A percentile compares a stretch with the other conserved stretches of the same genome.
These are phyloP conservation scores for Abrus pulchellus DNA, from an alignment of 306 rosid genomes.

Conservation along the genomic window DNA sequence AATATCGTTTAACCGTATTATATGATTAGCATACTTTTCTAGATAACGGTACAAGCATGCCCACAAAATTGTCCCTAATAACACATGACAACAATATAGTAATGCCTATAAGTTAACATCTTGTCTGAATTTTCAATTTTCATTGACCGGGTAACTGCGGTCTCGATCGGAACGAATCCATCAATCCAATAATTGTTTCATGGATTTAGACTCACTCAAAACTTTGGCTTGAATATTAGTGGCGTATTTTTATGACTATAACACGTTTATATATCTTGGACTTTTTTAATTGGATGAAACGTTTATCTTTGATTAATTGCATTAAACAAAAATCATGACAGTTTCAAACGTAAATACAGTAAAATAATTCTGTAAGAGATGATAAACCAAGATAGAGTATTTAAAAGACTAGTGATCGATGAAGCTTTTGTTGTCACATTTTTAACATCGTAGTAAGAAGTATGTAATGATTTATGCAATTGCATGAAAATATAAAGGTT, in stretches of 20 bases:
- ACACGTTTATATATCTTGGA: not conserved
- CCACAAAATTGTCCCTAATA: not conserved
- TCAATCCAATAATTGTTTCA: no score
- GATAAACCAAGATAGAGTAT: no score
- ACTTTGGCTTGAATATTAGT: not conserved
- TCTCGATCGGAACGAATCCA: not conserved
- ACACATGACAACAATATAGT: not conserved
- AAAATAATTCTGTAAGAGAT: no score
- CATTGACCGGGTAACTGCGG: not conserved
- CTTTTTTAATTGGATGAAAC: no score
- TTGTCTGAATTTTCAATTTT: constrained; percentile 29
- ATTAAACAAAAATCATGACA: no score
- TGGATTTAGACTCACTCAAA: not conserved
- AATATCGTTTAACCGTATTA: not conserved
- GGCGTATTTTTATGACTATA: not conserved
- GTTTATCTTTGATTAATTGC: no score
- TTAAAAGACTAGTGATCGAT: no score
- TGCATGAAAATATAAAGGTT: not conserved
- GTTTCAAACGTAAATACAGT: no score
- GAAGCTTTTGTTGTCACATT: no score
- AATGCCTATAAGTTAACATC: not conserved
- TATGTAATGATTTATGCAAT: no score
- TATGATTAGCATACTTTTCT: not conserved
- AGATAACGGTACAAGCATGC: not conserved
- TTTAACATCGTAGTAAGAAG: no score